Evolutionary conservation across 148 eudicot species (phyloP).

Genomic region (Rhododendron molle): DNA sequence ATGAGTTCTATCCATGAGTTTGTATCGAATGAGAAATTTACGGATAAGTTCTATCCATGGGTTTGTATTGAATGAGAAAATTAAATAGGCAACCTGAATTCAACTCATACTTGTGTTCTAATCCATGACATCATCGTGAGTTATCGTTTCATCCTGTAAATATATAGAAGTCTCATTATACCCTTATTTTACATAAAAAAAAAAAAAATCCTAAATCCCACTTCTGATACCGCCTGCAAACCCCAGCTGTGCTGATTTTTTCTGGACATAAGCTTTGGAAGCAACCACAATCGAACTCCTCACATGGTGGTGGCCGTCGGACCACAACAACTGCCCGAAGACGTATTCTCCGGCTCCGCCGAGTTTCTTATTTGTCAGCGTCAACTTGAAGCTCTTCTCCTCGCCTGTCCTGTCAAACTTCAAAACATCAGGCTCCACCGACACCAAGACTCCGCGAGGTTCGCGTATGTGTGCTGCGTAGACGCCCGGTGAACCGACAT

Average conservation of each 20-base stretch:
- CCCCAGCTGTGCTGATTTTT: not conserved
- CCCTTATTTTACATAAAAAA: too few species aligned
- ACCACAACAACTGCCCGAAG: constrained; percentile 58
- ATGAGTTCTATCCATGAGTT: too few species aligned
- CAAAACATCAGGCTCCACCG: constrained; percentile 36
- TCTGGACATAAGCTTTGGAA: not conserved
- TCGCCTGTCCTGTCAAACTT: constrained; percentile 42
- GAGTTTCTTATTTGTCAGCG: constrained; percentile 9
- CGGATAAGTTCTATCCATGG: too few species aligned
- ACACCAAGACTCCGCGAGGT: constrained; percentile 31
- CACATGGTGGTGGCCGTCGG: constrained; percentile 40
- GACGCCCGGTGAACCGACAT: constrained; percentile 50
- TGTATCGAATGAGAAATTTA: too few species aligned
- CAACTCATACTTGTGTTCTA: too few species aligned
- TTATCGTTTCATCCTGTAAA: too few species aligned
- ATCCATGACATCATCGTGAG: too few species aligned
- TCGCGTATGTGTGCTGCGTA: constrained; percentile 27
- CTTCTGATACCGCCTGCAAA: not conserved
- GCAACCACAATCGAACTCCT: constrained; percentile 51
- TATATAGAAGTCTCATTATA: too few species aligned
- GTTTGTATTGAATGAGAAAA: too few species aligned
- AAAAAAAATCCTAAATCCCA: not conserved
- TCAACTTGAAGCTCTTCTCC: constrained; percentile 41
- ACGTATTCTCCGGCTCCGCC: constrained; percentile 9
- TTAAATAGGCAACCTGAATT: too few species aligned